phyloP scores from a whole-genome alignment of 352 stramenopile species.

The Globisporangium takayamanum region DNA sequence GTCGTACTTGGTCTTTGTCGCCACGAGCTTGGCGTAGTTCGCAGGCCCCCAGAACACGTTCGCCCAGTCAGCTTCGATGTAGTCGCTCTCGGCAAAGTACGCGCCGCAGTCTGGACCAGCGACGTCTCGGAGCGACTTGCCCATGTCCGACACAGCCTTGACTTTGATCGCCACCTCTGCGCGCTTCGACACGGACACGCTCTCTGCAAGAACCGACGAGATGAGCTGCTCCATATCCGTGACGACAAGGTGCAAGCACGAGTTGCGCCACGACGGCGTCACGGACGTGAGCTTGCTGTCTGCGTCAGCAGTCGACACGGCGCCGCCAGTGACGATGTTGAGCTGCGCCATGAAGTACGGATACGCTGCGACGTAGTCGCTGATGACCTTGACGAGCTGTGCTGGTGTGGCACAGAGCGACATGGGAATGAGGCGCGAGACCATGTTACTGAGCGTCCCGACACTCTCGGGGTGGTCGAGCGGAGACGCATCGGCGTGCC shows the following conservation, averaged over 20 bases:
- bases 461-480: background rate
- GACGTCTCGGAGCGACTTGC: background rate
- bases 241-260: slow-evolving; percentile 5
- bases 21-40: slow-evolving; percentile 7
- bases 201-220: background rate
- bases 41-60: slow-evolving; percentile 3
- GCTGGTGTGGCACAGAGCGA: background rate
- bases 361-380: background rate
- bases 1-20: slow-evolving; percentile 3
- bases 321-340: slow-evolving; percentile 4
- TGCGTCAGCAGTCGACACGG: slow-evolving; percentile 4
- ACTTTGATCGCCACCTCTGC: background rate
- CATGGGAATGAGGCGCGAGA: slow-evolving; percentile 2
- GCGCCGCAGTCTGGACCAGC: slow-evolving; percentile 1
- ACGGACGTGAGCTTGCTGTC: slow-evolving; percentile 2
- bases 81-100: slow-evolving; percentile 10
- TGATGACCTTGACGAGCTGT: slow-evolving; percentile 3
- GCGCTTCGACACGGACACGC: background rate
- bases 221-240: slow-evolving; percentile 1
- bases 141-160: slow-evolving; percentile 3
- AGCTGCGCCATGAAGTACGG: background rate
- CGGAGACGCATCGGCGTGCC: background rate
- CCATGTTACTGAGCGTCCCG: slow-evolving; percentile 1
- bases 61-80: slow-evolving; percentile 1
- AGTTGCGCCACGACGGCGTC: slow-evolving; percentile 5